These are phyloP conservation scores for Maudiozyma serrabonitensis DNA, from an alignment of 805 yeast species.

Conservation along the genomic window DNA sequence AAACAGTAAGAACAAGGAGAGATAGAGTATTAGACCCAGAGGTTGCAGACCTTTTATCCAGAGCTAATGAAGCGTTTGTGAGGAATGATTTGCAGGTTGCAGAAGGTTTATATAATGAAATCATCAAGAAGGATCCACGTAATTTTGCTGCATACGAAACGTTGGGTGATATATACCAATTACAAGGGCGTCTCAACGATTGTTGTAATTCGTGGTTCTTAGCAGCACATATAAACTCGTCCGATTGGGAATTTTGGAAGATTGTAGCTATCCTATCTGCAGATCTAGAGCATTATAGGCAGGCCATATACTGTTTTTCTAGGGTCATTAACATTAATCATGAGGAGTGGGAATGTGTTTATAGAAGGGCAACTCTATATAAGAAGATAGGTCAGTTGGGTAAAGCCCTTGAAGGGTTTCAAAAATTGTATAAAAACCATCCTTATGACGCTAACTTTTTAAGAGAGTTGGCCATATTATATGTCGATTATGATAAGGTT, in stretches of 20 bases:
- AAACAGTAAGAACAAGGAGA: conserved; percentile 18
- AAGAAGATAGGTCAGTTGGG: conserved; percentile 56
- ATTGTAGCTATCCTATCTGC: conserved; percentile 60
- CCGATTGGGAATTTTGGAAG: conserved; percentile 72
- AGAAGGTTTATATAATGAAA: conserved; percentile 50
- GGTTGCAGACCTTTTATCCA: conserved; percentile 52
- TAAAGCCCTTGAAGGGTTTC: conserved; percentile 66
- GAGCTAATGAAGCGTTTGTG: conserved; percentile 77
- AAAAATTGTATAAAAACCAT: conserved; percentile 42
- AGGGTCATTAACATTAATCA: conserved; percentile 46
- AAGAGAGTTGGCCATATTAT: conserved; percentile 47
- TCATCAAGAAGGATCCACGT: conserved; percentile 65
- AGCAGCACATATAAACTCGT: conserved; percentile 69
- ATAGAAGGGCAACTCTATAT: conserved; percentile 58
- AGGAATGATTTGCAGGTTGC: conserved; percentile 51
- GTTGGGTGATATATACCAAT: conserved; percentile 70
- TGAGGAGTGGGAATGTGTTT: conserved; percentile 45
- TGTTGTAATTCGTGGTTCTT: conserved; percentile 74
- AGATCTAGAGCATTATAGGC: conserved; percentile 58
- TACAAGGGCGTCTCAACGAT: conserved; percentile 56
- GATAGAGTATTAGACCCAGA: conserved; percentile 57
- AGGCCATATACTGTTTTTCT: conserved; percentile 71
- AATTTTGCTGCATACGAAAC: conserved; percentile 81
- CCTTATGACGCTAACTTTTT: conserved; percentile 55
- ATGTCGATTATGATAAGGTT: conserved; percentile 44